Evolutionary conservation across 352 stramenopile genomes (phyloP), one percentile per base, ranked within the genome.

Genomic region (Albugo candida): DNA sequence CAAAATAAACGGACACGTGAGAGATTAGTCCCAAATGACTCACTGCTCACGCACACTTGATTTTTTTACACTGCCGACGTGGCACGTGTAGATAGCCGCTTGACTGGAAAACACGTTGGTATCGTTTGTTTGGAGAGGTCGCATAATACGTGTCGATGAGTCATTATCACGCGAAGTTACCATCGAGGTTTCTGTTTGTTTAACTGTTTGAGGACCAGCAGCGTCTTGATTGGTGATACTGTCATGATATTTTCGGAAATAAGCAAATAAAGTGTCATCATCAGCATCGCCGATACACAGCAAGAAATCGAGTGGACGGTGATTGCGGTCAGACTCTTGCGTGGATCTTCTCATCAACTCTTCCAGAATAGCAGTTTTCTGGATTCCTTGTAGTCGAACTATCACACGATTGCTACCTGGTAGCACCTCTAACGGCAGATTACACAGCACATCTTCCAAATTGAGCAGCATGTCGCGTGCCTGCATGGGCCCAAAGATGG

Each of bases 391-490:
- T n/a, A 79, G 59, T 8, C 70, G 65, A 20, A 83, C 70, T 48
- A 85, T 74, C 36, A 89, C 71, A 44, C 74, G 70, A 38, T 81
- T 79, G 21, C 77, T 81, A 16, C 73, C 70, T 56, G 87, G 77
- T 14, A 87, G 48, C 41, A 87, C 77, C 51, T 87, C 77, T 36
- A 91, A 58, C 13, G 77, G 77, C 45, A 91, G 38, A 41, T 83
- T 84, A 36, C 70, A 81, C 43, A 91, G 46, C n/a, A 83, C 71
- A 50, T 91, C 77, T 60, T 91, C 77, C 49, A 91, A 55, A 46
- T 91, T 79, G 14, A 91, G 75, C 53, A 87, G 77, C 77, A 91
- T 91, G 48, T 91, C 77, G 16, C 78, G 76, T 1, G 74, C 77
- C 49, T 91, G 77, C 77, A 83, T 86, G 8, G 70, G 64, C 0